phyloP scores from a whole-genome alignment of 352 stramenopile genomes.

The Phytophthora pinifolia region DNA sequence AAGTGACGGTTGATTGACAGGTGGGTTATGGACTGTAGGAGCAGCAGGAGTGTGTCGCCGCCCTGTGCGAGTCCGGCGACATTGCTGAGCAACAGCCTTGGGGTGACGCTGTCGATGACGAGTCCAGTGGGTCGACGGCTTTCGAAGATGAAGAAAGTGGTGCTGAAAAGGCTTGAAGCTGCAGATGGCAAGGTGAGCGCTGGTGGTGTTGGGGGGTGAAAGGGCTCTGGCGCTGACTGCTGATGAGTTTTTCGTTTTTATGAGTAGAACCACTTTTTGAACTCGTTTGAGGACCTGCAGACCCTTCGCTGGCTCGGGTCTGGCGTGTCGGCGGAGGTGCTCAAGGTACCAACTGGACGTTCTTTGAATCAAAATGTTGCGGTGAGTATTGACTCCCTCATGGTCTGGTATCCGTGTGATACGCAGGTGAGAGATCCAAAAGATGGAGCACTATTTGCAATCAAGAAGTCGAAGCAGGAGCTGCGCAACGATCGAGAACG shows the following conservation, averaged over 20 bases:
- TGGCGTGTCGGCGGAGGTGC: slow-evolving; percentile 72
- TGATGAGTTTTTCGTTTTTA: slow-evolving; percentile 1
- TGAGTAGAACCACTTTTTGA: slow-evolving; percentile 28
- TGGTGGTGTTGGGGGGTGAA: background rate
- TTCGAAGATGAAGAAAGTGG: slow-evolving; percentile 20
- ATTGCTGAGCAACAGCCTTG: slow-evolving; percentile 38
- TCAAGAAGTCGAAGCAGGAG: slow-evolving; percentile 84
- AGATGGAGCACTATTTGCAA: slow-evolving; percentile 45
- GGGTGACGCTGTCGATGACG: slow-evolving; percentile 39
- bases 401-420: background rate
- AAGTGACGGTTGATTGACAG: background rate
- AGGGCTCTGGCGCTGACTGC: slow-evolving; percentile 3
- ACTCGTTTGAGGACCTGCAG: slow-evolving; percentile 56
- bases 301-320: slow-evolving; percentile 61
- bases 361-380: background rate
- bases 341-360: slow-evolving; percentile 40
- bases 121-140: slow-evolving; percentile 28
- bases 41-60: slow-evolving; percentile 24
- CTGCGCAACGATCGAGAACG: slow-evolving; percentile 77
- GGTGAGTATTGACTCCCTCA: slow-evolving; percentile 3
- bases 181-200: slow-evolving; percentile 23
- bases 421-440: slow-evolving; percentile 42
- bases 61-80: slow-evolving; percentile 46
- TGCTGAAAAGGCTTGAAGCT: slow-evolving; percentile 33
- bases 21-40: background rate